phyloP scores from a whole-genome alignment of 139 green algal genomes.

The Picochlorum sp. region DNA sequence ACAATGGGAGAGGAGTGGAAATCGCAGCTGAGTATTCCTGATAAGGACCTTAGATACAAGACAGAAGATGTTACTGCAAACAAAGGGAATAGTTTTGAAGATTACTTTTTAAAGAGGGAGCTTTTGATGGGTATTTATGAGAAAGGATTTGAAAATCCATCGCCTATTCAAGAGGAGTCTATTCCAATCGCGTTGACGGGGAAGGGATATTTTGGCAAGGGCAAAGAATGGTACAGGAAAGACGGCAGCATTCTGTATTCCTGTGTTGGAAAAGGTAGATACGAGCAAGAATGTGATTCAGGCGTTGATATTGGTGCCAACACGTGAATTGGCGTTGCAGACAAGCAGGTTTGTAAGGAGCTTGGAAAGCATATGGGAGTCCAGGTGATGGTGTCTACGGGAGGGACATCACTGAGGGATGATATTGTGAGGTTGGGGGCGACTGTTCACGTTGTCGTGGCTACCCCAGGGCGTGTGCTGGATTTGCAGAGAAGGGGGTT shows the following conservation, averaged over 20 bases:
- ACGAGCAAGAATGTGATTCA: constrained; percentile 81
- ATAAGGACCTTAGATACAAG: constrained; percentile 71
- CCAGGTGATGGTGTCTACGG: constrained; percentile 95
- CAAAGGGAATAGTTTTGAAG: constrained; percentile 98
- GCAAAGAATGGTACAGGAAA: constrained; percentile 99
- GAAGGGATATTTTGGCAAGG: constrained; percentile 94
- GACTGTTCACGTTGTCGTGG: constrained; percentile 88
- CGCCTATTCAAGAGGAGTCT: constrained; percentile 90
- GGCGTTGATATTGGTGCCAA: constrained; percentile 94
- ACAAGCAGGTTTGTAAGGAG: constrained; percentile 88
- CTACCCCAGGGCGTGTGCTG: constrained; percentile 93
- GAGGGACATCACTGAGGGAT: constrained; percentile 91
- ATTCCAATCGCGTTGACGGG: constrained; percentile 97
- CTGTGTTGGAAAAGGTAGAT: constrained; percentile 92
- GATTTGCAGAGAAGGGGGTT: constrained; percentile 93
- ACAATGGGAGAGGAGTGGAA: constrained; percentile 73
- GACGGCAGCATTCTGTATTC: constrained; percentile 97
- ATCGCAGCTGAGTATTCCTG: constrained; percentile 62
- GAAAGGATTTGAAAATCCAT: constrained; percentile 95
- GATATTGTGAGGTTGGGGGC: constrained; percentile 98
- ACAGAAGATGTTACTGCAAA: constrained; percentile 97
- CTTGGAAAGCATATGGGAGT: constrained; percentile 91
- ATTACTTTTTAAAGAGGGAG: constrained; percentile 96
- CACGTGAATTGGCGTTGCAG: constrained; percentile 94
- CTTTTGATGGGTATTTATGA: constrained; percentile 99